Percentiles rank a stretch among this genome's conserved stretches.
Conservation (phyloP, 2,329 filamentous ascomycete species). For the Trichophyton simii region DNA sequence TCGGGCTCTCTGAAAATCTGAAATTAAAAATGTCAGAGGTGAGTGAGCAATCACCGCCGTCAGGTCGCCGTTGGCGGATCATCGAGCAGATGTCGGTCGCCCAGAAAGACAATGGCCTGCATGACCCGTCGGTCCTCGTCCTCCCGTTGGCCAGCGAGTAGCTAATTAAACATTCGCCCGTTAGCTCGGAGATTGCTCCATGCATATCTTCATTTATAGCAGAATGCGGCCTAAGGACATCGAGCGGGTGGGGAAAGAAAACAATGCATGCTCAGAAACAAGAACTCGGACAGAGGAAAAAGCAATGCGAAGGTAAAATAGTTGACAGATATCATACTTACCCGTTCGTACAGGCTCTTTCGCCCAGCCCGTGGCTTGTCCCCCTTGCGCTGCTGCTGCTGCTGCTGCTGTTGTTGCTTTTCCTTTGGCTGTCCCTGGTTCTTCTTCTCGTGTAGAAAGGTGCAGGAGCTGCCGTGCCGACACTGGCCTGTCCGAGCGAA, state of each 20-base stretch:
- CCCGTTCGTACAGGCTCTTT: conserved; percentile 34
- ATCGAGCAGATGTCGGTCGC: conserved; percentile 28
- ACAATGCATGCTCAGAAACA: not conserved
- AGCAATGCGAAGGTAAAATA: not conserved
- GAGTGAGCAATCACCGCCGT: too few species aligned
- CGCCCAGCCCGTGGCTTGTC: conserved; percentile 12
- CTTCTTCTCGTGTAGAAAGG: conserved; percentile 30
- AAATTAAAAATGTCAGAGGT: too few species aligned
- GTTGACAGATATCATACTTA: conserved; percentile 18
- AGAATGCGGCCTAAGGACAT: not conserved
- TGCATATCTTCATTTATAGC: not conserved
- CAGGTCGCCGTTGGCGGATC: not conserved
- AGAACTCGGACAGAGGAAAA: not conserved
- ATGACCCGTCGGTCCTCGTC: conserved; percentile 32
- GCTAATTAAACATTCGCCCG: conserved; percentile 17
- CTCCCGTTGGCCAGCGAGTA: conserved; percentile 32
- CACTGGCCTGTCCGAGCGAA: conserved; percentile 33
- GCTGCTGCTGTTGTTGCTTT: not conserved
- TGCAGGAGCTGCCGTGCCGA: conserved; percentile 30
- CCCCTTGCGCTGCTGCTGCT: conserved; percentile 15
- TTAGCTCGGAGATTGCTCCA: conserved; percentile 2
- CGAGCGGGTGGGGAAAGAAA: not conserved
- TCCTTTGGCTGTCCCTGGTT: conserved; percentile 15
- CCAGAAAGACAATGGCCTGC: conserved; percentile 32
- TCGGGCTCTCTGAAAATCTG: too few species aligned